Conservation (phyloP, 2,329 filamentous ascomycete species). For the Cordyceps javanica region DNA sequence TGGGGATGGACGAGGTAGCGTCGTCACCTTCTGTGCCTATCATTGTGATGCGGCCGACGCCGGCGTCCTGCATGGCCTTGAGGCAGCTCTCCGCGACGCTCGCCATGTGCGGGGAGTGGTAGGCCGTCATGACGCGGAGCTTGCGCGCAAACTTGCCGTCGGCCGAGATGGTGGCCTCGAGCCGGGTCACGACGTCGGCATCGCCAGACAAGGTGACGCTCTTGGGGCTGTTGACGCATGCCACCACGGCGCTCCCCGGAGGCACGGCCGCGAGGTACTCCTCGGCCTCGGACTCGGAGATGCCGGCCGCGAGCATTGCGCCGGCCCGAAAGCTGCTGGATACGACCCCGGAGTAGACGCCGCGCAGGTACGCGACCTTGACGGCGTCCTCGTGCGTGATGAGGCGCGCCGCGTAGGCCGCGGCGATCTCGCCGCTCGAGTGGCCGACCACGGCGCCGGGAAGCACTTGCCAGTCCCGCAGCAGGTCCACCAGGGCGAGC, state of each 20-base stretch:
- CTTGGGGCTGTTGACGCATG: slow-evolving; percentile 27
- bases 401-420: slow-evolving; percentile 23
- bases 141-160: not conserved
- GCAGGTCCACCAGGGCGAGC: slow-evolving; percentile 30
- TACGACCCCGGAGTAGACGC: not conserved
- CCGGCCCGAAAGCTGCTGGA: not conserved
- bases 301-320: not conserved
- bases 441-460: slow-evolving; percentile 27
- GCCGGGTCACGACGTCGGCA: slow-evolving; percentile 17
- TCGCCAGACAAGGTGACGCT: slow-evolving; percentile 30
- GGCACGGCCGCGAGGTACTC: not conserved
- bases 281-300: not conserved
- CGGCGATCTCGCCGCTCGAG: slow-evolving; percentile 32
- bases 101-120: slow-evolving; percentile 27
- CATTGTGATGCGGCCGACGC: not conserved
- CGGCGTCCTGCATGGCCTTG: not conserved
- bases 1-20: too few relatives aligned
- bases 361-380: not conserved
- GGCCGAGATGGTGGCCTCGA: slow-evolving; percentile 15
- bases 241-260: slow-evolving; percentile 20
- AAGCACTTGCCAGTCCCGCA: slow-evolving; percentile 20
- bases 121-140: slow-evolving; percentile 16
- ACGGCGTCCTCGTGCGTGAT: slow-evolving; percentile 16
- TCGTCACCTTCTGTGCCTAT: too few relatives aligned
- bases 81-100: not conserved